These are phyloP conservation scores for Funneliformis geosporum DNA, from an alignment of 192 early-diverging fungal species.

Conservation along the genomic window DNA sequence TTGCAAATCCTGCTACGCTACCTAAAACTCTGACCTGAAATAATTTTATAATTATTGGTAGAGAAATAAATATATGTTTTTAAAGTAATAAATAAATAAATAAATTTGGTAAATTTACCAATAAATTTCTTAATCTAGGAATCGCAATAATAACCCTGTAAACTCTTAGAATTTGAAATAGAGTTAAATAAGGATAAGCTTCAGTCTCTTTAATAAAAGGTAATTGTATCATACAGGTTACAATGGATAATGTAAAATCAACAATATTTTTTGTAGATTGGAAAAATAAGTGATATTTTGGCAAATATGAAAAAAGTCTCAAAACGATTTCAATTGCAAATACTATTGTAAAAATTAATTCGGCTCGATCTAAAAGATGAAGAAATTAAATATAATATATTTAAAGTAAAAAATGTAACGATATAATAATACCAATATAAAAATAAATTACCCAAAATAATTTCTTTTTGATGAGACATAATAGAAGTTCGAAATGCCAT, in stretches of 20 bases:
- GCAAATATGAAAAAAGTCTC: conserved; percentile 41
- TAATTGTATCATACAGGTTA: conserved; percentile 55
- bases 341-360: conserved; percentile 50
- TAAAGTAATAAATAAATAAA: neutral
- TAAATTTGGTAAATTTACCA: conserved; percentile 41
- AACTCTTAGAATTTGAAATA: conserved; percentile 54
- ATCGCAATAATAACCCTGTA: conserved; percentile 55
- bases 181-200: conserved; percentile 53
- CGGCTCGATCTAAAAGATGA: conserved; percentile 39
- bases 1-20: conserved; percentile 58
- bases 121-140: conserved; percentile 46
- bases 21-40: conserved; percentile 54
- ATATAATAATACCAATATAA: too few relatives aligned
- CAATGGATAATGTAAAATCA: conserved; percentile 49
- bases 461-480: conserved; percentile 17
- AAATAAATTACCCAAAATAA: neutral
- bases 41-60: neutral
- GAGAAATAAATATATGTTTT: neutral
- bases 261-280: conserved; percentile 44
- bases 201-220: conserved; percentile 45
- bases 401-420: neutral
- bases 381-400: conserved; percentile 14
- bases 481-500: conserved; percentile 47
- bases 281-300: conserved; percentile 45
- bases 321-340: conserved; percentile 54